Evolutionary conservation across 2,329 filamentous ascomycete species (phyloP).

Genomic region (Talaromyces atroroseus): DNA sequence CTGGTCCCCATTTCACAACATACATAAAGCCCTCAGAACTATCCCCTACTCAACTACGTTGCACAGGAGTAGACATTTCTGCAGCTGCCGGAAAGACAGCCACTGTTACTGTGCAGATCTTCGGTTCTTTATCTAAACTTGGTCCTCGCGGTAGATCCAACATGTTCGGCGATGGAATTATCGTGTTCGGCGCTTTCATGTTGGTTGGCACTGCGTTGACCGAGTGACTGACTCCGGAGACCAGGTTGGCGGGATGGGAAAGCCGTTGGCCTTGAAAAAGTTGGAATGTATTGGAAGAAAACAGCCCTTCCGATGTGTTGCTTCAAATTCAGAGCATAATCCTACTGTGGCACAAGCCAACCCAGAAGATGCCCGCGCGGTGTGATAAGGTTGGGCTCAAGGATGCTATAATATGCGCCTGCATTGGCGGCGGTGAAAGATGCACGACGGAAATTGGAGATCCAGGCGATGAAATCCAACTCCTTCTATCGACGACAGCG

Average conservation of each 20-base stretch:
- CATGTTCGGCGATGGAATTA: constrained; percentile 14
- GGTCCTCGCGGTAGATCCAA: not conserved
- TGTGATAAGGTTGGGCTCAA: not conserved
- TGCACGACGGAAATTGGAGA: constrained; percentile 1
- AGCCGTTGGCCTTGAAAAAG: constrained; percentile 17
- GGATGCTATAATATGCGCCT: not conserved
- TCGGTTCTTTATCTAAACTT: constrained; percentile 3
- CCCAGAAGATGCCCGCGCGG: not conserved
- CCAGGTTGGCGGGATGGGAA: constrained; percentile 10
- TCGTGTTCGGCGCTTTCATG: constrained; percentile 17
- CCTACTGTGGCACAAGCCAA: not conserved
- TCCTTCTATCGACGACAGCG: not conserved
- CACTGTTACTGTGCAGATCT: constrained; percentile 36
- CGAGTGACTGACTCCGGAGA: constrained; percentile 15
- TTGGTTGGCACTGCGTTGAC: constrained; percentile 14
- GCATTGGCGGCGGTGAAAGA: not conserved
- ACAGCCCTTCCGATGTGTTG: not conserved
- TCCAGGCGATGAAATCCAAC: not conserved
- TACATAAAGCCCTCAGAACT: constrained; percentile 59
- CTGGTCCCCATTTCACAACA: constrained; percentile 54
- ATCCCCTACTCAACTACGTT: constrained; percentile 57
- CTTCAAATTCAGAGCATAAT: not conserved
- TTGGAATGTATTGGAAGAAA: constrained; percentile 18
- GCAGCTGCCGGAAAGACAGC: constrained; percentile 57
- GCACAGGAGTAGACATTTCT: constrained; percentile 57